phyloP scores from a whole-genome alignment of 2,329 filamentous ascomycete genomes.

The Rhytidhysteron rufulum region DNA sequence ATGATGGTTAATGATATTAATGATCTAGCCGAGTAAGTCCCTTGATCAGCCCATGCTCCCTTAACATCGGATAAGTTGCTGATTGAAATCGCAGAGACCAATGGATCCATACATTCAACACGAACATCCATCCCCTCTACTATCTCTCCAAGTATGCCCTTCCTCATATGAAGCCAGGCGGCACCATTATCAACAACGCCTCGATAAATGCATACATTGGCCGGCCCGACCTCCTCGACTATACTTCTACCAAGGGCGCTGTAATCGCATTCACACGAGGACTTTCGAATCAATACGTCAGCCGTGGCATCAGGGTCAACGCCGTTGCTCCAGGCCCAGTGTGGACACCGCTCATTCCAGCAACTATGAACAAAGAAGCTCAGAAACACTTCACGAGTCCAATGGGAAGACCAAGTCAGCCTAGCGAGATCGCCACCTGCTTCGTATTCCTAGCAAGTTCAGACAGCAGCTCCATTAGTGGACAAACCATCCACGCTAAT shows the following conservation, averaged over 20 bases:
- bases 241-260: constrained; percentile 75
- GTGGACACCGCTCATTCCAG: constrained; percentile 42
- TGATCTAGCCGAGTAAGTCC: constrained; percentile 63
- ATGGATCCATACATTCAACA: constrained; percentile 75
- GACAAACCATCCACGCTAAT: constrained; percentile 66
- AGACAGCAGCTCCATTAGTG: constrained; percentile 71
- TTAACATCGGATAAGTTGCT: constrained; percentile 4
- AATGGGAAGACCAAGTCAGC: constrained; percentile 75
- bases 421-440: constrained; percentile 75
- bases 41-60: not conserved
- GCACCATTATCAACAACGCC: constrained; percentile 80
- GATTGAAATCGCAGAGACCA: constrained; percentile 55
- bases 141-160: constrained; percentile 75
- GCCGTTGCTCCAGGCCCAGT: constrained; percentile 68
- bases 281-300: constrained; percentile 69
- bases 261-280: constrained; percentile 76
- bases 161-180: constrained; percentile 69
- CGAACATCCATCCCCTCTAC: constrained; percentile 80
- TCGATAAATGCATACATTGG: constrained; percentile 82
- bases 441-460: constrained; percentile 75
- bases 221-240: constrained; percentile 75
- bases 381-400: constrained; percentile 70
- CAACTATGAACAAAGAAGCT: constrained; percentile 49
- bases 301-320: constrained; percentile 72
- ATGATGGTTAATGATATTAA: constrained; percentile 70